Evolutionary conservation across 345 rosid genomes (phyloP).

Genomic region (Heritiera littoralis): DNA sequence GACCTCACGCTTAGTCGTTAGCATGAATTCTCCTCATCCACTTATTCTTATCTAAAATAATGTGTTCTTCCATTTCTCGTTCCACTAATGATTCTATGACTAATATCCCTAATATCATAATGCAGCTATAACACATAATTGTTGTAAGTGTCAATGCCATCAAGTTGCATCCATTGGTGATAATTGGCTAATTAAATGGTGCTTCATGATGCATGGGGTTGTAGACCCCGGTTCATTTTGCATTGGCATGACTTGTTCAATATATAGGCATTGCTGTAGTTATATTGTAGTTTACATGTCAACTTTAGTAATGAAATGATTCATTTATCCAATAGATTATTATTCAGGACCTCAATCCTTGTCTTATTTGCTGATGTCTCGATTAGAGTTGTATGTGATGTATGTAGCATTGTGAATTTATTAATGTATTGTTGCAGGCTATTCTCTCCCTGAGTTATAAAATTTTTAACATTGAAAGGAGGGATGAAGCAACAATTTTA

Average conservation of each 20-base stretch:
- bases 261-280: neutral
- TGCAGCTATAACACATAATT: neutral
- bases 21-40: no score
- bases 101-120: neutral
- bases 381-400: neutral
- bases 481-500: slow-evolving; percentile 95
- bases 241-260: neutral
- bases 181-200: no score
- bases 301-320: neutral
- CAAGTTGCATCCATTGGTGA: neutral
- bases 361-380: neutral
- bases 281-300: neutral
- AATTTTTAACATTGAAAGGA: slow-evolving; percentile 90
- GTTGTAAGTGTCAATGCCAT: neutral
- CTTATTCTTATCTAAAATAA: no score
- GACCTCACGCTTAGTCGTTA: no score
- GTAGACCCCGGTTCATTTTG: neutral
- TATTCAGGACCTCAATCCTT: neutral
- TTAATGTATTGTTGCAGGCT: slow-evolving; percentile 52
- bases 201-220: neutral
- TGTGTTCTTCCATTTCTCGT: no score
- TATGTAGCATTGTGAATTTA: neutral
- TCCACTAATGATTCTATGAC: neutral
- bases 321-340: neutral
- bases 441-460: slow-evolving; percentile 97